These are phyloP conservation scores for Cordyceps javanica DNA, from an alignment of 2,329 filamentous ascomycete species.

Conservation along the genomic window DNA sequence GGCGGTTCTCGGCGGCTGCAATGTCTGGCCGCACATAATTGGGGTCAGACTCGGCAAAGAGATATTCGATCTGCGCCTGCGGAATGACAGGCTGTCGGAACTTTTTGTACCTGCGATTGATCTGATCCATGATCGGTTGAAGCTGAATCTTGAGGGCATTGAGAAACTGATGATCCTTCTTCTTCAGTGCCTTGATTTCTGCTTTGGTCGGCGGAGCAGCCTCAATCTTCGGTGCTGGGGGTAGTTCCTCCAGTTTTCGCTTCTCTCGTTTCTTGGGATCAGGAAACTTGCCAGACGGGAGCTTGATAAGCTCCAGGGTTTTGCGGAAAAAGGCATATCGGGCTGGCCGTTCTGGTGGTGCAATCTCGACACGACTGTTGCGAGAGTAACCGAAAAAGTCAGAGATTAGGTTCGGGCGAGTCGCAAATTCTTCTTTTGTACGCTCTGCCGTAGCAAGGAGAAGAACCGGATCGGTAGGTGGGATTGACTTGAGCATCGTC, in stretches of 20 bases:
- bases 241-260: slow-evolving; percentile 70
- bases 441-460: slow-evolving; percentile 79
- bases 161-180: slow-evolving; percentile 74
- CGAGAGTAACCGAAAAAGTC: slow-evolving; percentile 82
- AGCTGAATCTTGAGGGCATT: slow-evolving; percentile 85
- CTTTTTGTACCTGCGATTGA: slow-evolving; percentile 82
- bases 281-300: slow-evolving; percentile 78
- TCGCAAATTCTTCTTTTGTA: slow-evolving; percentile 48
- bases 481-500: slow-evolving; percentile 72
- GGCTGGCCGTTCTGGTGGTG: slow-evolving; percentile 55
- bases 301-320: slow-evolving; percentile 70
- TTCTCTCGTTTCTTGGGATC: slow-evolving; percentile 82
- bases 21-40: slow-evolving; percentile 56
- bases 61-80: slow-evolving; percentile 66
- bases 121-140: slow-evolving; percentile 95
- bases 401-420: slow-evolving; percentile 55
- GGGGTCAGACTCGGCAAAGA: slow-evolving; percentile 79
- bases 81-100: slow-evolving; percentile 79
- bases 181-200: slow-evolving; percentile 73
- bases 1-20: slow-evolving; percentile 52
- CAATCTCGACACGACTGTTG: slow-evolving; percentile 68
- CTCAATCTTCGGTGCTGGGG: slow-evolving; percentile 67
- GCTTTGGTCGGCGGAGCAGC: slow-evolving; percentile 65
- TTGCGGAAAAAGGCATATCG: slow-evolving; percentile 76
- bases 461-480: slow-evolving; percentile 85